phyloP scores from a whole-genome alignment of 306 rosid species.

The Mucuna pruriens region DNA sequence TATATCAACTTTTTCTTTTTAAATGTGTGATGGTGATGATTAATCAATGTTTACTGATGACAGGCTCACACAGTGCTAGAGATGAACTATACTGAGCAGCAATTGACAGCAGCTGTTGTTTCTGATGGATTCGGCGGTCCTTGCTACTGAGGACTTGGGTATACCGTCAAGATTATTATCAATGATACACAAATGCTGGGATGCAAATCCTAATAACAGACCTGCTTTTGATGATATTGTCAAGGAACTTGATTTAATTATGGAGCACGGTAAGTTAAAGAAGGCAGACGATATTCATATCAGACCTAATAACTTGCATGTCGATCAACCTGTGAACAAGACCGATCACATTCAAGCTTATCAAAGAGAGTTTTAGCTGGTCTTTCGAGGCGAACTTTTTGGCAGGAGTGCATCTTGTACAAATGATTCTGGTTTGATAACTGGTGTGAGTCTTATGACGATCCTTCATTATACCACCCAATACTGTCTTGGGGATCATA shows the following conservation, averaged over 20 bases:
- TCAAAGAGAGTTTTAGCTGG: slow-evolving; percentile 78
- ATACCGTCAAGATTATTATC: slow-evolving; percentile 68
- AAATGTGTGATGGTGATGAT: slow-evolving; percentile 11
- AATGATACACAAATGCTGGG: slow-evolving; percentile 82
- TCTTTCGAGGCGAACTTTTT: slow-evolving; percentile 65
- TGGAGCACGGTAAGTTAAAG: slow-evolving; percentile 54
- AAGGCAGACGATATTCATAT: slow-evolving; percentile 44
- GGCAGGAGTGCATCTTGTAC: slow-evolving; percentile 49
- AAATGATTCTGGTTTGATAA: slow-evolving; percentile 45
- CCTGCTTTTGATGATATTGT: slow-evolving; percentile 77
- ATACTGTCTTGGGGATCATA: slow-evolving; percentile 88
- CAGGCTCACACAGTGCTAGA: slow-evolving; percentile 98
- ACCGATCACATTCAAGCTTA: slow-evolving; percentile 41
- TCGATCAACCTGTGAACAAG: slow-evolving; percentile 44
- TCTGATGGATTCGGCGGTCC: slow-evolving; percentile 80
- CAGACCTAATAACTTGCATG: slow-evolving; percentile 36
- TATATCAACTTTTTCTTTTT: not conserved
- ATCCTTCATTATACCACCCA: slow-evolving; percentile 60
- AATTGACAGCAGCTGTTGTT: slow-evolving; percentile 87
- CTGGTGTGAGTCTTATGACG: slow-evolving; percentile 48
- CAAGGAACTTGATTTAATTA: slow-evolving; percentile 61
- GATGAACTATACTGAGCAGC: slow-evolving; percentile 96
- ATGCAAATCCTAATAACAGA: slow-evolving; percentile 67
- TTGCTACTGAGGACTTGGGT: slow-evolving; percentile 67
- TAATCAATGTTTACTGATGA: slow-evolving; percentile 36